Evolutionary conservation across 345 rosid genomes (phyloP), one percentile per base, ranked within the genome.

Genomic region (Camelina neglecta): DNA sequence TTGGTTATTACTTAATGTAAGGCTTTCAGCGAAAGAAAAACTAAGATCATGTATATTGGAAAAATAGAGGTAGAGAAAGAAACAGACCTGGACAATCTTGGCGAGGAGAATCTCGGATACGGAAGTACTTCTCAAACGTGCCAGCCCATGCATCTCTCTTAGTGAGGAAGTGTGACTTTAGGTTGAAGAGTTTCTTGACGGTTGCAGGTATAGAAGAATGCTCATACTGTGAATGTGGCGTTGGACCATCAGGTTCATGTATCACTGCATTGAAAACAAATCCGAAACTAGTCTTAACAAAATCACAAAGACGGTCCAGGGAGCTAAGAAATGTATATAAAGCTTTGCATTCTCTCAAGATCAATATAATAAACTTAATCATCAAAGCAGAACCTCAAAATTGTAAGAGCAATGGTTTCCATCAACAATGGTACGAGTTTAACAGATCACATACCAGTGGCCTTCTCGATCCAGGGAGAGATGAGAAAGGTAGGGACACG

Each of bases 71-170:
- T 39, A 41, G 33, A 65, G 42, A 71, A 73, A 24, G 61, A 78
- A 62, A 36, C 86, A 75, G 44, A 93, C 99, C 98, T 84, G 98
- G 98, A 83, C 99, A 96, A 80, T 96, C 98, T 24, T 84, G 83
- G 10, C 99, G 99, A 0, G 98, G 98, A 74, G 92, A 83, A 55
- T 79, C 79, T 4, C 98, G 98, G 42, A 93, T 74, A 63, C 61
- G 23, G 70, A 96, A 88, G 83, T 85, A 87, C 16, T 79, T 86
- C 79, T 93, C 99, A 11, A 96, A 96, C 50, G 89, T 96, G 73
- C 96, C 96, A 69, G 99, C 99, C 98, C 98, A 96, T 1, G 98
- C 98, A 83, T 96, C 99, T 80, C 98, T 91, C 85, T 93, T 96
- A 1, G 99, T 91, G 64, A 93, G 73, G 84, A 96, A 96, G 81